Conservation (phyloP, 306 rosid species). For the Ammopiptanthus mongolicus region DNA sequence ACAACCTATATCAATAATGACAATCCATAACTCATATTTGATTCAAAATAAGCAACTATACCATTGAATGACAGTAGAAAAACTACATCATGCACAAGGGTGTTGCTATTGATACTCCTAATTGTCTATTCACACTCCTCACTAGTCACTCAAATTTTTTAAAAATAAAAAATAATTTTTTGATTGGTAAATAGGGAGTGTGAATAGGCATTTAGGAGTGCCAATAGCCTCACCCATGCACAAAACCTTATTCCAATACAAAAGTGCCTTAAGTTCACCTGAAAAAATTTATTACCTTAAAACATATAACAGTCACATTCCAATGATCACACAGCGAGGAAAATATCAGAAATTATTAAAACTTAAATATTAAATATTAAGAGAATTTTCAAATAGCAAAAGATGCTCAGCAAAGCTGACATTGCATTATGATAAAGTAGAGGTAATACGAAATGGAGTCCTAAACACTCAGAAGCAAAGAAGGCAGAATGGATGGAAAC, state of each 20-base stretch:
- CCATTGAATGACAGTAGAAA: background rate
- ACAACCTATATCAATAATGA: background rate
- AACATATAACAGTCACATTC: background rate
- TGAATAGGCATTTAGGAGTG: too few relatives aligned
- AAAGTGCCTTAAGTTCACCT: background rate
- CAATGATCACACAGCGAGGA: background rate
- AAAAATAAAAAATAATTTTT: too few relatives aligned
- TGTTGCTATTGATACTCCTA: too few relatives aligned
- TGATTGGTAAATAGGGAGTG: too few relatives aligned
- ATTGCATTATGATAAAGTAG: background rate
- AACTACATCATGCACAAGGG: background rate
- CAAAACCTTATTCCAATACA: background rate
- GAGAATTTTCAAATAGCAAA: background rate
- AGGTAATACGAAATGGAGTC: background rate
- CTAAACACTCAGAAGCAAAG: constrained; percentile 1
- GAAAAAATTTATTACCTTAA: background rate
- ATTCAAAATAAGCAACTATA: background rate
- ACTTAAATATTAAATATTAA: background rate
- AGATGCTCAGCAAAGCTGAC: background rate
- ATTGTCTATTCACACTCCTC: too few relatives aligned
- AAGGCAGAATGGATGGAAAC: background rate
- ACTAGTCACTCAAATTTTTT: too few relatives aligned
- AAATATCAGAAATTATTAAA: background rate
- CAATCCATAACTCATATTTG: too few relatives aligned
- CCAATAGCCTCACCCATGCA: background rate